Conservation (phyloP, 176 grass and related monocot species). For the Typha latifolia region DNA sequence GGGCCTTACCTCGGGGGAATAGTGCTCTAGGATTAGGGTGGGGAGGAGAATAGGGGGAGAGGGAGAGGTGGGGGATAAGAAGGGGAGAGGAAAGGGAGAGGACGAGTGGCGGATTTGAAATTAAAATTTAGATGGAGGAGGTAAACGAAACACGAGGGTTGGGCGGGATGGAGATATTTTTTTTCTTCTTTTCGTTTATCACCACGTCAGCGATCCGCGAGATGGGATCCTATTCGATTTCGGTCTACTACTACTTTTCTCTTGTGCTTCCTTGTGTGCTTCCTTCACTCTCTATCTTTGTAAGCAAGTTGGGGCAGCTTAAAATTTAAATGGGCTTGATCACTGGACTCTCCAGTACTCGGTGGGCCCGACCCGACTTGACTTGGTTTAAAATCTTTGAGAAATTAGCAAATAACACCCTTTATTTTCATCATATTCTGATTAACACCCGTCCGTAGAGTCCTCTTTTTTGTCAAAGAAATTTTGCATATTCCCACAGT, state of each 20-base stretch:
- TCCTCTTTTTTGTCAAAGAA: too few relatives aligned
- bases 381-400: too few relatives aligned
- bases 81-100: conserved; percentile 1
- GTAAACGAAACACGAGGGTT: conserved; percentile 17
- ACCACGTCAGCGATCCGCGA: conserved; percentile 78
- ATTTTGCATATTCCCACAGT: too few relatives aligned
- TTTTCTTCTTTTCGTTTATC: background rate
- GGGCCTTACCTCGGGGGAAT: conserved; percentile 14
- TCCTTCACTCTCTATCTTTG: background rate
- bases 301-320: too few relatives aligned
- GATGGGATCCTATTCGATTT: conserved; percentile 10
- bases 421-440: too few relatives aligned
- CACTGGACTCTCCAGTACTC: too few relatives aligned
- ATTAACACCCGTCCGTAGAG: too few relatives aligned
- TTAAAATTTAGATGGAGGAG: conserved; percentile 37
- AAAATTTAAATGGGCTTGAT: too few relatives aligned
- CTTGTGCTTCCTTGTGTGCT: conserved; percentile 16
- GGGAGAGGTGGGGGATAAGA: conserved; percentile 1
- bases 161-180: conserved; percentile 39
- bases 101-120: conserved; percentile 31
- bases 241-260: background rate
- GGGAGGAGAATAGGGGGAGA: background rate
- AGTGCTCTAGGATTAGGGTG: background rate
- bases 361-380: too few relatives aligned
- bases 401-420: too few relatives aligned